Conservation (phyloP, 441 rosid genomes). For the Heliophila coronopifolia region DNA sequence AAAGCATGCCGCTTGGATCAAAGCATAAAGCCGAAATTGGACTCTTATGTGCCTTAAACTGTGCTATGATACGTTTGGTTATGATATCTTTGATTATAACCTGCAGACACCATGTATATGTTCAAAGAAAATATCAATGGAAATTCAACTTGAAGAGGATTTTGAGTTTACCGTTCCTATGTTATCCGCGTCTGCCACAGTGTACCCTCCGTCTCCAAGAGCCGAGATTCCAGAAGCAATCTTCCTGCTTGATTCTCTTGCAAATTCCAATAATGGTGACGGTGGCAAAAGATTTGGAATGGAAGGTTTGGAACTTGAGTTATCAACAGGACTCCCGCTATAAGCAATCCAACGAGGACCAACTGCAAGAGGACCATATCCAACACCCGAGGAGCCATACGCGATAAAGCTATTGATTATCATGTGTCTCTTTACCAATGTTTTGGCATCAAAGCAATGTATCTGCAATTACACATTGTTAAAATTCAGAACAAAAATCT, state of each 20-base stretch:
- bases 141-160: slow-evolving; percentile 9
- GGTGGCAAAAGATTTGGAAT: slow-evolving; percentile 60
- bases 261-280: slow-evolving; percentile 63
- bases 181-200: slow-evolving; percentile 52
- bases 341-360: slow-evolving; percentile 95
- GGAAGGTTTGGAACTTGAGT: slow-evolving; percentile 43
- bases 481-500: slow-evolving; percentile 2
- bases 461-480: slow-evolving; percentile 50
- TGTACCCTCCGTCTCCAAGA: slow-evolving; percentile 74
- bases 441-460: slow-evolving; percentile 66
- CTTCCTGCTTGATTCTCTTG: slow-evolving; percentile 86
- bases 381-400: slow-evolving; percentile 49
- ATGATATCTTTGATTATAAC: slow-evolving; percentile 76
- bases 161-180: slow-evolving; percentile 63
- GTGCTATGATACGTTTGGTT: slow-evolving; percentile 56
- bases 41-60: slow-evolving; percentile 91
- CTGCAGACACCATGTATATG: slow-evolving; percentile 35
- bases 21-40: slow-evolving; percentile 84
- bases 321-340: slow-evolving; percentile 59
- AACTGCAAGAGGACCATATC: slow-evolving; percentile 89
- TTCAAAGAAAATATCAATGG: slow-evolving; percentile 4
- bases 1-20: slow-evolving; percentile 81
- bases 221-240: slow-evolving; percentile 74
- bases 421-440: slow-evolving; percentile 51
- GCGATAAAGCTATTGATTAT: slow-evolving; percentile 61